A percentile compares a stretch with the other conserved stretches of the same genome.
Evolutionary conservation across 352 stramenopile genomes (phyloP).

Genomic region (Globisporangium camurandrum): DNA sequence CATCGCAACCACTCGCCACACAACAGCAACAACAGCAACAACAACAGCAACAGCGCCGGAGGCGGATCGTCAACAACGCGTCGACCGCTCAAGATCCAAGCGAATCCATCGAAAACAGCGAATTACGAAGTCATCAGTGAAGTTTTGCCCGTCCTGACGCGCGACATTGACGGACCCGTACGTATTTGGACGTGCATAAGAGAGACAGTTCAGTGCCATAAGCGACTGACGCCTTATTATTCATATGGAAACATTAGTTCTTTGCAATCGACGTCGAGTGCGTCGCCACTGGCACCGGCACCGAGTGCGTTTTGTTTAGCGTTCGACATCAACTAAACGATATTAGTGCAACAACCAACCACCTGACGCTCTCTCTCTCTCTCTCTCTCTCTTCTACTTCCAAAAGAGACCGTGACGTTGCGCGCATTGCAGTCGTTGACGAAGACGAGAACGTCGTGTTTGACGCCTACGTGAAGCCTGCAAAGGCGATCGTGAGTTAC

Average conservation of each 20-base stretch:
- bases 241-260: slow-evolving; percentile 33
- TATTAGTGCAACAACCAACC: not conserved
- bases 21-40: slow-evolving; percentile 10
- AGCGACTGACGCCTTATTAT: not conserved
- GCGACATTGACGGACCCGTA: slow-evolving; percentile 73
- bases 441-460: slow-evolving; percentile 81
- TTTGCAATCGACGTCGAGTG: slow-evolving; percentile 93
- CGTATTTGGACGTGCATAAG: slow-evolving; percentile 15
- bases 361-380: not conserved
- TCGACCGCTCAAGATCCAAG: slow-evolving; percentile 51
- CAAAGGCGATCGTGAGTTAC: slow-evolving; percentile 85
- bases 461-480: slow-evolving; percentile 83
- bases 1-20: slow-evolving; percentile 1
- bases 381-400: not conserved
- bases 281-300: slow-evolving; percentile 81
- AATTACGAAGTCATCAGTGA: slow-evolving; percentile 70
- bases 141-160: slow-evolving; percentile 64
- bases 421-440: slow-evolving; percentile 86
- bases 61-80: slow-evolving; percentile 12
- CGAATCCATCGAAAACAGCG: slow-evolving; percentile 52
- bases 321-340: too few relatives aligned
- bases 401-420: slow-evolving; percentile 83
- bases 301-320: slow-evolving; percentile 32
- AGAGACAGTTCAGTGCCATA: too few relatives aligned
- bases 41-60: not conserved